These are phyloP conservation scores for Chalaropsis thielavioides DNA, from an alignment of 2,329 filamentous ascomycete genomes.

Conservation along the genomic window DNA sequence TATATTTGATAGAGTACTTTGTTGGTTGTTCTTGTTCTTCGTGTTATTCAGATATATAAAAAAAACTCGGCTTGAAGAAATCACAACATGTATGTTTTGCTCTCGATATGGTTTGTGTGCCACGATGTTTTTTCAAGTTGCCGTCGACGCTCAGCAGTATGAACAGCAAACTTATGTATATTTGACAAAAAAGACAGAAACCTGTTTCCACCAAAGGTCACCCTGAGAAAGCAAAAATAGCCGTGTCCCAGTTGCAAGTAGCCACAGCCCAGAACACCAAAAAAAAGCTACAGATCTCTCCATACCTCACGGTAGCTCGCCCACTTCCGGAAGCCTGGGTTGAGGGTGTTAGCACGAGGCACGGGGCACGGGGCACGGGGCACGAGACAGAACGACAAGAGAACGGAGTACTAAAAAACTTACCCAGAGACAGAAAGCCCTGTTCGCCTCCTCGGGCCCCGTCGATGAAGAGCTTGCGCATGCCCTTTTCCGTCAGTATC, in stretches of 20 bases:
- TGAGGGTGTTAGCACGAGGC: not conserved
- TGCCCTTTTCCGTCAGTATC: slow-evolving; percentile 34
- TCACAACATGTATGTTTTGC: too few relatives aligned
- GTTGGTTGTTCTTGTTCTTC: not conserved
- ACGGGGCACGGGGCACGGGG: not conserved
- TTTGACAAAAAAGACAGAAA: not conserved
- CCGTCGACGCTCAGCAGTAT: too few relatives aligned
- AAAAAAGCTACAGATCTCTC: slow-evolving; percentile 26
- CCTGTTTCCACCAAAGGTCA: not conserved
- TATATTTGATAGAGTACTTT: slow-evolving; percentile 7
- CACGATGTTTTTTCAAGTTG: not conserved
- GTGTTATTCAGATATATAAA: slow-evolving; percentile 1
- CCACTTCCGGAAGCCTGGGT: slow-evolving; percentile 43
- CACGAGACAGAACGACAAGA: not conserved
- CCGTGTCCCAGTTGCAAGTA: not conserved
- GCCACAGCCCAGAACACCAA: not conserved
- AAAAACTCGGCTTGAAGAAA: not conserved
- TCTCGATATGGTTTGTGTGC: not conserved
- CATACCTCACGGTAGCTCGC: slow-evolving; percentile 42
- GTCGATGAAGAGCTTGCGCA: slow-evolving; percentile 42
- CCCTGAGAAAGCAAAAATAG: not conserved
- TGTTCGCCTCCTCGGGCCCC: slow-evolving; percentile 37
- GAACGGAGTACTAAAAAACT: slow-evolving; percentile 19
- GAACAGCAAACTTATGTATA: not conserved
- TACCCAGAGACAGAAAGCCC: slow-evolving; percentile 39